Evolutionary conservation across 1,284 basidiomycete species (phyloP).

Genomic region (Papiliotrema terrestris): DNA sequence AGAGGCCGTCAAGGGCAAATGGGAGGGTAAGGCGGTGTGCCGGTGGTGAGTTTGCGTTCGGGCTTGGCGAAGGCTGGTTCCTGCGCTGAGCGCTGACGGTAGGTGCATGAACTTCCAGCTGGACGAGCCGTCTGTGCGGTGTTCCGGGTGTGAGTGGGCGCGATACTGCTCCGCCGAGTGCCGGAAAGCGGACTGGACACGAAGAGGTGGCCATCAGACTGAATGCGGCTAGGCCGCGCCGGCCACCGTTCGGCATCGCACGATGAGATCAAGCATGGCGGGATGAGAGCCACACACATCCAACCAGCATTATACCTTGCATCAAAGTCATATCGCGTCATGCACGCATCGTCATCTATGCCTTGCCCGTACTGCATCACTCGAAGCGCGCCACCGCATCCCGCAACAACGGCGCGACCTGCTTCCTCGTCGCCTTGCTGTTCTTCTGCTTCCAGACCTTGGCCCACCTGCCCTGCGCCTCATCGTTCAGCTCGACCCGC

Average conservation of each 20-base stretch:
- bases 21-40: slow-evolving; percentile 36
- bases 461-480: slow-evolving; percentile 33
- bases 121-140: slow-evolving; percentile 15
- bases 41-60: slow-evolving; percentile 29
- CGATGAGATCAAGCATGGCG: neutral
- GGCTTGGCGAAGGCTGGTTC: neutral
- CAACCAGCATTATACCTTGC: neutral
- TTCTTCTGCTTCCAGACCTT: slow-evolving; percentile 74
- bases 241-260: neutral
- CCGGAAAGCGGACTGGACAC: slow-evolving; percentile 41
- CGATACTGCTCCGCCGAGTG: slow-evolving; percentile 45
- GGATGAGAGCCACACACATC: neutral
- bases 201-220: slow-evolving; percentile 29
- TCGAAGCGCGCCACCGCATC: slow-evolving; percentile 27
- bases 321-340: neutral
- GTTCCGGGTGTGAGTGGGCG: slow-evolving; percentile 38
- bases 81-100: neutral
- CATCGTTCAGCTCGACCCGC: slow-evolving; percentile 19
- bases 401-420: slow-evolving; percentile 67
- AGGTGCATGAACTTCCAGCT: slow-evolving; percentile 40
- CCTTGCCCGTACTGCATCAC: neutral
- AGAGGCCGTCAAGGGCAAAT: slow-evolving; percentile 15
- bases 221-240: slow-evolving; percentile 24
- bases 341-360: neutral
- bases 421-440: slow-evolving; percentile 69